Evolutionary conservation across 2,329 filamentous ascomycete genomes (phyloP).

Genomic region (Phialophora verrucosa): DNA sequence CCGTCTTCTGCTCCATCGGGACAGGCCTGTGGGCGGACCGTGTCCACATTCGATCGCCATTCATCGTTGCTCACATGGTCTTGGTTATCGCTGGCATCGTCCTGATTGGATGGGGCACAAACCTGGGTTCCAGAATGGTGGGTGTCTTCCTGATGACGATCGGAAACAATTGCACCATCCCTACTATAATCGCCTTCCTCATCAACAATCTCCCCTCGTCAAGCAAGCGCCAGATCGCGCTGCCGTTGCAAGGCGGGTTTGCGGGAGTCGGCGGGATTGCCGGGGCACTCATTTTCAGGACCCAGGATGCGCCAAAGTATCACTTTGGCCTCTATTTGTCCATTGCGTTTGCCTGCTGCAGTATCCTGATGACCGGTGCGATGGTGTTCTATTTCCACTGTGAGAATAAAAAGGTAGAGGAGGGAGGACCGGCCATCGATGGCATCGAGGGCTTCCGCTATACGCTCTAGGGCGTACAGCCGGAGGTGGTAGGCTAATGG

Average conservation of each 20-base stretch:
- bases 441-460: conserved; percentile 49
- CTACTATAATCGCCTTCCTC: conserved; percentile 75
- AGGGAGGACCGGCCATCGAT: conserved; percentile 58
- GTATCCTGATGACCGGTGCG: not conserved
- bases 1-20: conserved; percentile 11
- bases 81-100: conserved; percentile 19
- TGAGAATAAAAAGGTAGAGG: conserved; percentile 57
- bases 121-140: conserved; percentile 10
- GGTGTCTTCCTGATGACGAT: conserved; percentile 58
- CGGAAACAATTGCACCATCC: conserved; percentile 77
- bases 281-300: conserved; percentile 72
- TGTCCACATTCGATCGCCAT: conserved; percentile 11
- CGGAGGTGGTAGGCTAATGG: no score
- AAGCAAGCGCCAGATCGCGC: conserved; percentile 39
- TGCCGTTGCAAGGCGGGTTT: conserved; percentile 13
- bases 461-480: conserved; percentile 37
- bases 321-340: conserved; percentile 40
- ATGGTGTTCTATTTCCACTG: conserved; percentile 62
- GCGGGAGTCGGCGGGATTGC: conserved; percentile 75
- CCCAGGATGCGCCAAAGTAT: conserved; percentile 45
- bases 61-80: conserved; percentile 13
- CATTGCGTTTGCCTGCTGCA: conserved; percentile 2
- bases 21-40: conserved; percentile 15
- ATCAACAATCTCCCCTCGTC: conserved; percentile 76
- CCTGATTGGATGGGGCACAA: conserved; percentile 18